Conservation (phyloP, 495 filamentous ascomycete genomes). For the Penicillium longicatenatum region DNA sequence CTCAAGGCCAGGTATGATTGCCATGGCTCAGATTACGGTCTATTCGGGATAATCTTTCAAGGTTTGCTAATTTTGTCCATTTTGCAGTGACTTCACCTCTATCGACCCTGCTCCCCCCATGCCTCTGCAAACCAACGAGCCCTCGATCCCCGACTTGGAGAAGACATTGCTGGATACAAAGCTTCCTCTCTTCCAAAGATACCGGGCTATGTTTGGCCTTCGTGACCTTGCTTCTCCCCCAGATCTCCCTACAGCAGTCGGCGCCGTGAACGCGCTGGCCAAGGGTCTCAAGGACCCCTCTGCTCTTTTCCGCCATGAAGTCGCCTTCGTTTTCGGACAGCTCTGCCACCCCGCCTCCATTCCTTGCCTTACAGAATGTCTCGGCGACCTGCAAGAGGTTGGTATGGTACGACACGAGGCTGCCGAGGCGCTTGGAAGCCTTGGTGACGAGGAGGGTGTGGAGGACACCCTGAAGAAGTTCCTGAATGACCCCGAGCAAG, state of each 20-base stretch:
- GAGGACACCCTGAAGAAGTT: conserved; percentile 82
- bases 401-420: conserved; percentile 99
- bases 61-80: conserved; percentile 12
- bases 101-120: conserved; percentile 95
- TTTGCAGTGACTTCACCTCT: conserved; percentile 81
- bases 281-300: conserved; percentile 83
- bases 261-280: conserved; percentile 82
- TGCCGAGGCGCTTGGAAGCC: conserved; percentile 93
- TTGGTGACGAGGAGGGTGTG: conserved; percentile 92
- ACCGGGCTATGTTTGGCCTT: conserved; percentile 96
- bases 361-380: conserved; percentile 75
- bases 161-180: conserved; percentile 74
- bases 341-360: conserved; percentile 95
- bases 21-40: neutral
- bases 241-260: conserved; percentile 81
- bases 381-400: conserved; percentile 77
- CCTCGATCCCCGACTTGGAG: conserved; percentile 73
- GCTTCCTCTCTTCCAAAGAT: conserved; percentile 84
- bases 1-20: conserved; percentile 70
- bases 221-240: conserved; percentile 91
- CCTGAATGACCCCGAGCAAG: conserved; percentile 84
- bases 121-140: conserved; percentile 56
- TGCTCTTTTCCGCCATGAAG: conserved; percentile 95
- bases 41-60: neutral
- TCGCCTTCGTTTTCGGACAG: conserved; percentile 98